Conservation (phyloP, 2,329 filamentous ascomycete genomes). For the Phialophora chinensis region DNA sequence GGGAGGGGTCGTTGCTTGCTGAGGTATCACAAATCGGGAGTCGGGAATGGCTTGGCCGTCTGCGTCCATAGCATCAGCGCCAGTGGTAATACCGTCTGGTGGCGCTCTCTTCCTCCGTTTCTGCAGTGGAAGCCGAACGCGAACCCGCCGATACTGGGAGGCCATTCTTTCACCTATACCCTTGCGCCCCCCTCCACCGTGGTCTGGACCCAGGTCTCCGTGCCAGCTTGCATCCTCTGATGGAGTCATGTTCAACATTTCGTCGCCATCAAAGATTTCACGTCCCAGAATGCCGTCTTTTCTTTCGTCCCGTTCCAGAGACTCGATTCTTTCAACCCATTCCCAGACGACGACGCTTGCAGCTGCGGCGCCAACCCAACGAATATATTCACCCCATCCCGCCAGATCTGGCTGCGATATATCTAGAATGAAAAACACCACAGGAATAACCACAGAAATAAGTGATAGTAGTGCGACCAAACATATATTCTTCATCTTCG, state of each 20-base stretch:
- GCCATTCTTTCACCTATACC: constrained; percentile 20
- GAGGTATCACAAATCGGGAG: constrained; percentile 40
- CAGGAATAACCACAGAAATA: constrained; percentile 81
- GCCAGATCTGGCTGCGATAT: constrained; percentile 84
- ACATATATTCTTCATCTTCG: constrained; percentile 86
- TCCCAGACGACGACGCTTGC: constrained; percentile 98
- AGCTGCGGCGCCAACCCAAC: constrained; percentile 93
- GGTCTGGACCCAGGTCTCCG: constrained; percentile 22
- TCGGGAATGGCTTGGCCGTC: constrained; percentile 47
- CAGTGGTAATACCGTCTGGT: constrained; percentile 31
- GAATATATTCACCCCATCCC: constrained; percentile 92
- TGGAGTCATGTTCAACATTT: constrained; percentile 77
- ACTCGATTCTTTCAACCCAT: constrained; percentile 95
- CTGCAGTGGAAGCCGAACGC: constrained; percentile 28
- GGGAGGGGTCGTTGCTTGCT: constrained; percentile 59
- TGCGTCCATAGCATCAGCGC: constrained; percentile 32
- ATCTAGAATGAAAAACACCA: constrained; percentile 92
- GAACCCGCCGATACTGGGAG: constrained; percentile 27
- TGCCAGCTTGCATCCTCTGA: constrained; percentile 63
- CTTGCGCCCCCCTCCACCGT: constrained; percentile 22
- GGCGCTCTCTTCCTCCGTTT: constrained; percentile 29
- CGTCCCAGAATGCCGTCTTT: constrained; percentile 90
- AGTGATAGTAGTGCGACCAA: constrained; percentile 80
- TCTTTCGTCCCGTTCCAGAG: constrained; percentile 87
- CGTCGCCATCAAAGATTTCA: constrained; percentile 92